Percentiles rank a stretch among this genome's conserved stretches.
Conservation (phyloP, 2,329 filamentous ascomycete species). For the Achaetomium macrosporum region DNA sequence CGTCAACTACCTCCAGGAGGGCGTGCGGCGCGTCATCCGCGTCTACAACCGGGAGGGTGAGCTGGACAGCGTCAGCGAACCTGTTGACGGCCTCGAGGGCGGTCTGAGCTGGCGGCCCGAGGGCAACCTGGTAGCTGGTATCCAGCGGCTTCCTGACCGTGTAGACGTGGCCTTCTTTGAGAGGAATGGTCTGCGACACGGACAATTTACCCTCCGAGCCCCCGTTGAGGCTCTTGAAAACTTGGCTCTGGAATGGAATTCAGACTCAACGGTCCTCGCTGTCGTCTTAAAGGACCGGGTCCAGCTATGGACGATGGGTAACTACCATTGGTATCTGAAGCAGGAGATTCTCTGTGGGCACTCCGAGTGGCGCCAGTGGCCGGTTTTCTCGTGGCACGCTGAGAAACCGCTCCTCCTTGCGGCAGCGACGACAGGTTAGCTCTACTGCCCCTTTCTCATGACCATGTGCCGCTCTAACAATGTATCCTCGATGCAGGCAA, state of each 20-base stretch:
- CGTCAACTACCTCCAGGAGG: constrained; percentile 69
- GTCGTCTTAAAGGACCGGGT: constrained; percentile 67
- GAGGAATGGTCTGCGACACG: constrained; percentile 93
- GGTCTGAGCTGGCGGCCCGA: constrained; percentile 85
- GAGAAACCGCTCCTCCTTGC: constrained; percentile 72
- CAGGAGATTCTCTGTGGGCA: constrained; percentile 62
- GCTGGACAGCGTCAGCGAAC: constrained; percentile 90
- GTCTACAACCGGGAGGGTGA: constrained; percentile 87
- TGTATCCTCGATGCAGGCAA: constrained; percentile 31
- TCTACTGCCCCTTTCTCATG: not conserved
- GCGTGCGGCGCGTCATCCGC: constrained; percentile 69
- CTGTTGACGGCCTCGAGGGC: constrained; percentile 84
- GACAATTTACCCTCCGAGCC: constrained; percentile 73
- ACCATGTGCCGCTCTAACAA: constrained; percentile 16
- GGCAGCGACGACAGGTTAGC: constrained; percentile 45
- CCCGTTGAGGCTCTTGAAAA: constrained; percentile 17
- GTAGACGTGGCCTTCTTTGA: constrained; percentile 92
- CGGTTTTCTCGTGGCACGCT: constrained; percentile 67
- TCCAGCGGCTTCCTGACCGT: constrained; percentile 65
- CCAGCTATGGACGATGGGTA: constrained; percentile 96
- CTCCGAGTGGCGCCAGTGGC: constrained; percentile 24
- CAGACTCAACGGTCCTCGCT: constrained; percentile 84
- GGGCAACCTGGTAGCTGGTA: constrained; percentile 83
- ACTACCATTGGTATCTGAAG: constrained; percentile 98
- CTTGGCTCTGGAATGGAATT: constrained; percentile 71